Evolutionary conservation across 768 basidiomycete genomes (phyloP), one percentile per base, ranked within the genome.

Genomic region (Pleurotus tuber-regium): DNA sequence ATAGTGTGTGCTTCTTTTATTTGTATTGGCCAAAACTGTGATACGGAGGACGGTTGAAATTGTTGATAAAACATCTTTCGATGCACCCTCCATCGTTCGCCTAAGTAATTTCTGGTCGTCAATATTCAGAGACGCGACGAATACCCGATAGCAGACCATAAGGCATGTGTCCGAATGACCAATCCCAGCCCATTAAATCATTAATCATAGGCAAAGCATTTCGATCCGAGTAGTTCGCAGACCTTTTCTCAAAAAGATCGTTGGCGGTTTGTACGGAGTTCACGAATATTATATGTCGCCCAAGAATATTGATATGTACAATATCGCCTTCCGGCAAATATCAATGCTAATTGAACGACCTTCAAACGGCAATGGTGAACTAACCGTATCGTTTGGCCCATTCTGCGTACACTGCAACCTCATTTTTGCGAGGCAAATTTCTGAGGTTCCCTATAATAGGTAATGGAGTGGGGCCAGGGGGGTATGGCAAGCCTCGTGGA

Each of bases 191-290:
- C 61, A 71, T 24, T 77, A 82, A 54, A 19, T 76, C 75, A 50
- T 77, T 71, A 51, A 77, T 74, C 79, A 82, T 80, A 0, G 69
- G 66, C 6, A 76, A 64, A 52, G 70, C 56, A 31, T 64, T 69
- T 38, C 79, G 73, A 56, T 81, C 79, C 4, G 83, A 82, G 55
- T 83, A 84, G 43, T 79, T 82, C 14, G 65, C 58, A 25, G 76
- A 79, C 12, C 77, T 70, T 54, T 76, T 82, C 48, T 83, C 82
- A 28, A 85, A 77, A 1, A 84, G 71, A 23, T 84, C 82, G 40
- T 67, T 66, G 3, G 75, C 76, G 2, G 70, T 65, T 43, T 74
- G 57, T n/a, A 71, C 63, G 2, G 74, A 68, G 57, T 80, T 82
- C 41, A 80, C 62, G 30, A 80, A 70, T 16, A 80, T 63, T 10